phyloP scores from a whole-genome alignment of 805 yeast genomes.

The Candida wancherniae region DNA sequence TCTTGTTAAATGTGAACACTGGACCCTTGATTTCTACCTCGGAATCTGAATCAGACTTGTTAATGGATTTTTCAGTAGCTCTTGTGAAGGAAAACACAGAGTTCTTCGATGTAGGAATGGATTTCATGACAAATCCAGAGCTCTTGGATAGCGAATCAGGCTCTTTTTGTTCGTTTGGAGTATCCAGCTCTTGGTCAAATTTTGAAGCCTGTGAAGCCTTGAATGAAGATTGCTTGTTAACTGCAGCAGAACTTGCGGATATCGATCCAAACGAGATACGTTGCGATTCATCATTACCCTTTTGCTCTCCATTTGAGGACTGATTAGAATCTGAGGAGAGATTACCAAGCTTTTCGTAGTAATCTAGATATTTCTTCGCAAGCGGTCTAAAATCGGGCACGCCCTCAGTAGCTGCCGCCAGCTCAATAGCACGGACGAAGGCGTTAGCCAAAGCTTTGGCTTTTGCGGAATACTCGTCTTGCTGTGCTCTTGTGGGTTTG shows the following conservation, averaged over 20 bases:
- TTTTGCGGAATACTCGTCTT: slow-evolving; percentile 39
- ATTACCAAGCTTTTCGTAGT: slow-evolving; percentile 34
- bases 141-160: no score
- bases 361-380: slow-evolving; percentile 55
- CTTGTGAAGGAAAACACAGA: slow-evolving; percentile 39
- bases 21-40: slow-evolving; percentile 74
- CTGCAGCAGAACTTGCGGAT: no score
- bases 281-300: no score
- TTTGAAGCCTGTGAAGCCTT: no score
- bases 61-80: slow-evolving; percentile 9
- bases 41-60: slow-evolving; percentile 47
- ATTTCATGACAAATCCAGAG: slow-evolving; percentile 29
- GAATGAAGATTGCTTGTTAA: no score
- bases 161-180: no score
- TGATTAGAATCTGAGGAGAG: no score
- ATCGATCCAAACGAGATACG: no score
- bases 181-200: no score
- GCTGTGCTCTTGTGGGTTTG: not conserved
- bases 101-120: slow-evolving; percentile 26
- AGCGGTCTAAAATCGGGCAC: slow-evolving; percentile 53
- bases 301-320: no score
- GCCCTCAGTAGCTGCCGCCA: slow-evolving; percentile 39
- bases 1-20: slow-evolving; percentile 44
- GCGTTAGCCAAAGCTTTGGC: slow-evolving; percentile 62
- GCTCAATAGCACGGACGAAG: slow-evolving; percentile 47